Evolutionary conservation across 768 basidiomycete species (phyloP).

Genomic region (Leucogyrophana mollusca): DNA sequence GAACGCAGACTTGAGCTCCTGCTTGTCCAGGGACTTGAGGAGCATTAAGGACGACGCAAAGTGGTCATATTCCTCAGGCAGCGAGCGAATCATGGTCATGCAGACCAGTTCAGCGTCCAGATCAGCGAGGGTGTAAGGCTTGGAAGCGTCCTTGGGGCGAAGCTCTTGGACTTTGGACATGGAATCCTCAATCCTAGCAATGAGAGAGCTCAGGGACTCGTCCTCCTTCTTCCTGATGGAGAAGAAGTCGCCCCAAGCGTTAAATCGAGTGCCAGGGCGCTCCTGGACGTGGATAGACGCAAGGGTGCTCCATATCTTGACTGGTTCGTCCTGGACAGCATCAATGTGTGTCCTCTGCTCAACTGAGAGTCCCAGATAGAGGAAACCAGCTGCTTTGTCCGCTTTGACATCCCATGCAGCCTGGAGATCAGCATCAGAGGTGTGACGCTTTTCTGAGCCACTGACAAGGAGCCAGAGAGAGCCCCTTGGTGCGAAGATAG

Average conservation of each 20-base stretch:
- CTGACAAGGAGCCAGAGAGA: conserved; percentile 4
- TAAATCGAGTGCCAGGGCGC: not conserved
- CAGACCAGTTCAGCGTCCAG: conserved; percentile 9
- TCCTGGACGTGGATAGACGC: conserved; percentile 1
- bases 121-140: not conserved
- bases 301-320: not conserved
- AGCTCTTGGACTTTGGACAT: conserved; percentile 11
- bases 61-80: conserved; percentile 7
- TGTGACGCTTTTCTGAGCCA: not conserved
- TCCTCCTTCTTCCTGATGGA: conserved; percentile 6
- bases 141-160: not conserved
- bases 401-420: no score
- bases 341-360: not conserved
- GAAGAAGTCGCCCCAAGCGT: conserved; percentile 9
- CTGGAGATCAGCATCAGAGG: no score
- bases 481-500: conserved; percentile 4
- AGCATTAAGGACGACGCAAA: conserved; percentile 12
- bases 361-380: no score
- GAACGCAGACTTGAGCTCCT: not conserved
- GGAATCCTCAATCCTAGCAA: not conserved
- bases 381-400: no score
- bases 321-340: not conserved
- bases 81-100: conserved; percentile 9
- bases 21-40: conserved; percentile 7
- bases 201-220: conserved; percentile 3